Evolutionary conservation across 2,329 filamentous ascomycete species (phyloP).

Genomic region (Fusarium oxysporum): DNA sequence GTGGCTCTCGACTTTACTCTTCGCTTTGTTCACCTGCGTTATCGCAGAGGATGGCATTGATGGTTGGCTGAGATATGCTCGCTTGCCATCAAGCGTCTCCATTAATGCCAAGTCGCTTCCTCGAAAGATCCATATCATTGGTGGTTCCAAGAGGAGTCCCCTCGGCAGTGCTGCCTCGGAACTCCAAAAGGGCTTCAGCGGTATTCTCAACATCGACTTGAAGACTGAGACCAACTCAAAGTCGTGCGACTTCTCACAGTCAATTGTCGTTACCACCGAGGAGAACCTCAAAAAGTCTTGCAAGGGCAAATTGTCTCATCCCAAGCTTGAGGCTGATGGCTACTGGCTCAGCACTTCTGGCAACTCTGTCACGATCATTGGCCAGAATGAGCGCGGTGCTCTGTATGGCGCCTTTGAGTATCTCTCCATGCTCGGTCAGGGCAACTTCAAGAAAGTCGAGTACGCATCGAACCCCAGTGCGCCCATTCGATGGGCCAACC

Average conservation of each 20-base stretch:
- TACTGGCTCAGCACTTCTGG: constrained; percentile 67
- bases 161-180: constrained; percentile 70
- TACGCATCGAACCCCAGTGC: constrained; percentile 67
- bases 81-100: constrained; percentile 51
- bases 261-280: constrained; percentile 26
- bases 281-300: constrained; percentile 23
- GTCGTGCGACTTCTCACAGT: constrained; percentile 14
- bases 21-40: constrained; percentile 50
- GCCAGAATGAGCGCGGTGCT: constrained; percentile 73
- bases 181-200: constrained; percentile 66
- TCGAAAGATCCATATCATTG: constrained; percentile 63
- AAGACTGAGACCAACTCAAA: constrained; percentile 44
- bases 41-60: constrained; percentile 70
- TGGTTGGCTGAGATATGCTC: constrained; percentile 74
- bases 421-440: constrained; percentile 71
- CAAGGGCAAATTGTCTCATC: background rate
- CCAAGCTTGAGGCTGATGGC: constrained; percentile 65
- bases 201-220: constrained; percentile 66
- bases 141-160: constrained; percentile 64
- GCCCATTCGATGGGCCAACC: constrained; percentile 76
- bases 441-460: constrained; percentile 59
- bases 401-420: constrained; percentile 78
- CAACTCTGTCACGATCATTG: constrained; percentile 66
- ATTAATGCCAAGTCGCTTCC: constrained; percentile 57
- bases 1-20: constrained; percentile 20